A percentile compares a stretch with the other conserved stretches of the same genome.
Conservation (phyloP, 352 stramenopile species). For the Globisporangium recalcitrans region DNA sequence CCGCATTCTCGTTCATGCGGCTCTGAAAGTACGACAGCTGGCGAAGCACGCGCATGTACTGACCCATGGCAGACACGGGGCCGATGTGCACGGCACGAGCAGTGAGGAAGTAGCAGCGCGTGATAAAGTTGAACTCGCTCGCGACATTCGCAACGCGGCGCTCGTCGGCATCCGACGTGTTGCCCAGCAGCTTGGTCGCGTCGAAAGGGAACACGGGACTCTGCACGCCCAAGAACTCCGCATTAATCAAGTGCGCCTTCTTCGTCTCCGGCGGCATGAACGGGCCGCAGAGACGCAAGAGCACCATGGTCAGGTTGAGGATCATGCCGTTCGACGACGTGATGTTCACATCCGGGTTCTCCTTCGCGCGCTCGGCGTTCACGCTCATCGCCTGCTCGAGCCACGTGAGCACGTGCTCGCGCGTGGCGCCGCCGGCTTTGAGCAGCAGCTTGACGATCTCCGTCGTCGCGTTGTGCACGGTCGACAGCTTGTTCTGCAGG, state of each 20-base stretch:
- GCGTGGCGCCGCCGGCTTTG: conserved; percentile 48
- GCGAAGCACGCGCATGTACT: conserved; percentile 85
- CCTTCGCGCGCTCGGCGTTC: conserved; percentile 73
- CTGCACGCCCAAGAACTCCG: conserved; percentile 38
- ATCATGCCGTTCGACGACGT: conserved; percentile 70
- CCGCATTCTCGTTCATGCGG: conserved; percentile 68
- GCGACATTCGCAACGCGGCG: conserved; percentile 16
- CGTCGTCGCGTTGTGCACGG: conserved; percentile 48
- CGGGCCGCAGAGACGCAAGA: conserved; percentile 75
- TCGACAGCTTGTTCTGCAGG: conserved; percentile 64
- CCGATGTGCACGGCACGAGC: conserved; percentile 90
- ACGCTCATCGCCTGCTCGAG: conserved; percentile 69
- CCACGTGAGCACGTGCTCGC: conserved; percentile 65
- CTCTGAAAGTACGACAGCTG: conserved; percentile 88
- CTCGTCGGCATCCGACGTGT: conserved; percentile 17
- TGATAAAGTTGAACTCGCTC: conserved; percentile 94
- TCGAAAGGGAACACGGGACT: conserved; percentile 65
- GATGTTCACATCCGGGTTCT: conserved; percentile 68
- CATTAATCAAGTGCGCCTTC: conserved; percentile 71
- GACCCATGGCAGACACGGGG: conserved; percentile 76
- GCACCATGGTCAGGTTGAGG: conserved; percentile 71
- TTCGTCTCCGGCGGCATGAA: conserved; percentile 77
- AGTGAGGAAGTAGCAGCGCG: conserved; percentile 95
- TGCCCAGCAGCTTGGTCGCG: conserved; percentile 47
- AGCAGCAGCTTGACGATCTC: conserved; percentile 68